These are phyloP conservation scores for Ascoidea tarda DNA, from an alignment of 805 yeast species.

Conservation along the genomic window DNA sequence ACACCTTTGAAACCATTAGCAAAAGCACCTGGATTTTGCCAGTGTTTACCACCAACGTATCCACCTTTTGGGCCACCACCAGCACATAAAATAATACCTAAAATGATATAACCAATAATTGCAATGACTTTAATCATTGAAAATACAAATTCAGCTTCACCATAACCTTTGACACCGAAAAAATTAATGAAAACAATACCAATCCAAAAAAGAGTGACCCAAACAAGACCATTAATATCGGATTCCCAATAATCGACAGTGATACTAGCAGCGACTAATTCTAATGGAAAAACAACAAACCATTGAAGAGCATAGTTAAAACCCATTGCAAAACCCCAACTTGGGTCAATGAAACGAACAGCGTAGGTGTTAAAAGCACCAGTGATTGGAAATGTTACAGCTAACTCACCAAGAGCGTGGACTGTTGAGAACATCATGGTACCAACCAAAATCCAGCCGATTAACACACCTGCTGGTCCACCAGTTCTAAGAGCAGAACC, in stretches of 20 bases:
- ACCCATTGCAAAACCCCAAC: slow-evolving; percentile 44
- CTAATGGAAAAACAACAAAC: slow-evolving; percentile 47
- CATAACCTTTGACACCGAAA: slow-evolving; percentile 43
- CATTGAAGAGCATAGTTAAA: slow-evolving; percentile 55
- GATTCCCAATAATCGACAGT: slow-evolving; percentile 46
- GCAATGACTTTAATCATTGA: slow-evolving; percentile 52
- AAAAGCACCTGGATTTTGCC: slow-evolving; percentile 42
- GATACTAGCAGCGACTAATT: slow-evolving; percentile 50
- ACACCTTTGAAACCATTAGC: slow-evolving; percentile 38
- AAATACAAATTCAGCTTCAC: slow-evolving; percentile 52
- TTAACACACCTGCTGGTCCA: slow-evolving; percentile 50
- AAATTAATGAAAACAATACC: slow-evolving; percentile 32
- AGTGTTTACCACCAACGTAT: slow-evolving; percentile 34
- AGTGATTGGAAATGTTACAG: slow-evolving; percentile 41
- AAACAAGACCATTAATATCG: slow-evolving; percentile 39
- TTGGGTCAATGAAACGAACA: slow-evolving; percentile 37
- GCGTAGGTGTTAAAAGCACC: slow-evolving; percentile 56
- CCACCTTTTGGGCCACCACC: slow-evolving; percentile 29
- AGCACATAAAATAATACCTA: slow-evolving; percentile 30
- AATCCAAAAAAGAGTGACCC: slow-evolving; percentile 36
- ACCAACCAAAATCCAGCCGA: slow-evolving; percentile 45
- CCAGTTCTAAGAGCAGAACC: slow-evolving; percentile 43
- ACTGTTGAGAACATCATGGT: slow-evolving; percentile 44
- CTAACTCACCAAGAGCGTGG: slow-evolving; percentile 54
- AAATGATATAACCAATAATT: slow-evolving; percentile 41